These are phyloP conservation scores for Saccharomycopsis sp. DNA, from an alignment of 805 yeast species.

Conservation along the genomic window DNA sequence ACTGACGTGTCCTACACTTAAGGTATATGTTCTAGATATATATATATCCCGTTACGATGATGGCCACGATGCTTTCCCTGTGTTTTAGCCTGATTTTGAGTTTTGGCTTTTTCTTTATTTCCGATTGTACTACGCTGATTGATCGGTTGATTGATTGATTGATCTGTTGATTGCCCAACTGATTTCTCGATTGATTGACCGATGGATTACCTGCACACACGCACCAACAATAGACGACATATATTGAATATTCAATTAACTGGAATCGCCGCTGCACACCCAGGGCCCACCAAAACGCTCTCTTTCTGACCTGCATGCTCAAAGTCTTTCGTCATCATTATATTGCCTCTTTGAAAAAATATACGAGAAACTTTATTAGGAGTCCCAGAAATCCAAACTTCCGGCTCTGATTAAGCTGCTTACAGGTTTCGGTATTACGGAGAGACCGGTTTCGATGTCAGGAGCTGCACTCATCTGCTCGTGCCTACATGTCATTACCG, in stretches of 20 bases:
- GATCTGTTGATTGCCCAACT: not conserved
- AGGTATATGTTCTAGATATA: not conserved
- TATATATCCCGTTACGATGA: not conserved
- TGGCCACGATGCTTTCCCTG: not conserved
- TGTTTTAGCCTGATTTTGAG: not conserved
- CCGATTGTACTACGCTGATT: not conserved
- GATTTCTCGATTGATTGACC: not conserved
- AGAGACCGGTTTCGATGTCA: too few species aligned
- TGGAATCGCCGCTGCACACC: not conserved
- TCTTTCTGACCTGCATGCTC: not conserved
- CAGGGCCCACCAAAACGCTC: too few species aligned
- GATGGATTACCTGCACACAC: not conserved
- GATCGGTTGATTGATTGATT: conserved; percentile 1
- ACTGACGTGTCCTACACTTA: not conserved
- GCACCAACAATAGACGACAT: not conserved
- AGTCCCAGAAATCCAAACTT: not conserved
- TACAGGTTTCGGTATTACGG: too few species aligned
- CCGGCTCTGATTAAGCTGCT: too few species aligned
- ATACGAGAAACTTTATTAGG: not conserved
- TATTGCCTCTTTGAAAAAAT: not conserved
- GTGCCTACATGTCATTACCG: not conserved
- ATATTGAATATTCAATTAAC: not conserved
- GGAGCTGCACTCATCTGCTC: not conserved
- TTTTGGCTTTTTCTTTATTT: not conserved
- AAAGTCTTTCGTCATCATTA: not conserved